Conservation (phyloP, 179 eudicot genomes). For the Monotropa hypopitys region DNA sequence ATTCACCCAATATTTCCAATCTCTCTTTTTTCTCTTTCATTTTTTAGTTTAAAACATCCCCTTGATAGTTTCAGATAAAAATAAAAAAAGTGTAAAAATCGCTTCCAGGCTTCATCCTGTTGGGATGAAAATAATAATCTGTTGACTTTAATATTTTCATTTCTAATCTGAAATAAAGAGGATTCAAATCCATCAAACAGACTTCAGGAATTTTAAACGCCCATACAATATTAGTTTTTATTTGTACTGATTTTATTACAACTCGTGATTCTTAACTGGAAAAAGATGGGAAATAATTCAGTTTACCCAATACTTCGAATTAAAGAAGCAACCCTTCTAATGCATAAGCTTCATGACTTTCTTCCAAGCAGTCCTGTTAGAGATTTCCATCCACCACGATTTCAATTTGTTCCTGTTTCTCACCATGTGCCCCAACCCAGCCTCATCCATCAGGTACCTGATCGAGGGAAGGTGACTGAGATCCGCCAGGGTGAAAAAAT, state of each 20-base stretch:
- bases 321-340: neutral
- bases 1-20: too few species aligned
- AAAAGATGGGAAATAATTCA: neutral
- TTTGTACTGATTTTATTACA: neutral
- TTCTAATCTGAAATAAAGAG: neutral
- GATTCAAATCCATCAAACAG: too few species aligned
- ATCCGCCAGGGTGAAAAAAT: slow-evolving; percentile 47
- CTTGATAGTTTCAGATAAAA: too few species aligned
- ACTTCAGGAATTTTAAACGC: too few species aligned
- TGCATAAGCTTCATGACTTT: slow-evolving; percentile 34
- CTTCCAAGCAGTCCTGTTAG: slow-evolving; percentile 61
- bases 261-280: neutral
- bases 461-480: slow-evolving; percentile 52
- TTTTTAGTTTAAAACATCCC: too few species aligned
- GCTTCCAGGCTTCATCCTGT: too few species aligned
- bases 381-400: slow-evolving; percentile 59
- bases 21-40: too few species aligned
- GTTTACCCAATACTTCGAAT: neutral
- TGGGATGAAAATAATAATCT: too few species aligned
- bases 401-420: slow-evolving; percentile 28
- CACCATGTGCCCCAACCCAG: slow-evolving; percentile 25
- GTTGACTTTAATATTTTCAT: neutral
- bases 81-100: too few species aligned
- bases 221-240: neutral
- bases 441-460: slow-evolving; percentile 36